Base-by-base conservation (phyloP, 2,329 filamentous ascomycete species). In the Arthrobotrys megalospora region DNA sequence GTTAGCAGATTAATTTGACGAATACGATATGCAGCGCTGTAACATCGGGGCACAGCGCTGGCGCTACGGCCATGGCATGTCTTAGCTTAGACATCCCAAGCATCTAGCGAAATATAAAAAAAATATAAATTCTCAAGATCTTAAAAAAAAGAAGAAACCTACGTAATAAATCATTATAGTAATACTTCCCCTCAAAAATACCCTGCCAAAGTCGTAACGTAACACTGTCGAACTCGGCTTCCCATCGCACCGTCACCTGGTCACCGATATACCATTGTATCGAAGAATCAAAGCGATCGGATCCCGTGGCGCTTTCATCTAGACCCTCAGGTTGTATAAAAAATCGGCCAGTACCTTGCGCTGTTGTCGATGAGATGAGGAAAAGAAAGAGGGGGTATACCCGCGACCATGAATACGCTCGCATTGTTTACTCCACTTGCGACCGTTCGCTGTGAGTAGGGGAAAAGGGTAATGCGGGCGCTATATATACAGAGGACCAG, bases 141-240 rank as follows among this genome's bases (percentile, higher is more conserved):
- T 6, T 12, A 10, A 7, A n/a, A 14, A 28, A 63, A 14, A 7
- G 8, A 14, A 28, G 45, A 14, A 12, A 52, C 66, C 6, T 72
- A 72, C 68, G 41, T 19, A 72, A 34, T 50, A 72, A 55, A 21
- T 64, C 47, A 16, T 45, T 32, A 36, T 34, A 64, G 19, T 28
- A 72, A 21, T 65, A 72, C 8, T 21, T 34, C 19, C 68, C 68
- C 21, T 72, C 21, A 36, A 19, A 58, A 19, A 65, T 47, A 21
- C 68, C 68, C 24, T 72, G 68, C 68, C 68, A 72, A 14, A 72
- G 24, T 34, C 38, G 21, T n/a, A 72, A 21, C 8, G 68, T 72
- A n/a, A 65, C 68, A 11, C 16, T 72, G 2, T 65, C 68, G 11
- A 64, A 72, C 21, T 62, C 24, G 3, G 58, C 43, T 7, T 72